phyloP scores from a whole-genome alignment of 345 rosid species.

The Salix dunnii region DNA sequence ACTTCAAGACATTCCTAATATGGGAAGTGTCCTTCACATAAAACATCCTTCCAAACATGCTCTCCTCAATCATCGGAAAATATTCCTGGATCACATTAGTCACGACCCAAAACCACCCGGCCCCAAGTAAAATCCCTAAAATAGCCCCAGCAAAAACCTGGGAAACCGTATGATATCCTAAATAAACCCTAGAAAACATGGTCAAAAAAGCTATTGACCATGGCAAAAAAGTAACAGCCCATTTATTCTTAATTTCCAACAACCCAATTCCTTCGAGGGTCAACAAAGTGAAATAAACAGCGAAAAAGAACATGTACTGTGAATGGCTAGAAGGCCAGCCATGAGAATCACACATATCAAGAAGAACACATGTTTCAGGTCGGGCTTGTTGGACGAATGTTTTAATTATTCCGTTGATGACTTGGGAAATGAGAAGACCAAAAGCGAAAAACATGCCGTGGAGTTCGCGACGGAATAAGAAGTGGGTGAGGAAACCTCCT shows the following conservation, averaged over 20 bases:
- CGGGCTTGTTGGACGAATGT: slow-evolving; percentile 76
- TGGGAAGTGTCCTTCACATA: slow-evolving; percentile 94
- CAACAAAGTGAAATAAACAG: slow-evolving; percentile 55
- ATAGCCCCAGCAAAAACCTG: slow-evolving; percentile 86
- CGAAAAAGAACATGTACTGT: slow-evolving; percentile 87
- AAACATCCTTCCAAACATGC: slow-evolving; percentile 63
- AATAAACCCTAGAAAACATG: slow-evolving; percentile 84
- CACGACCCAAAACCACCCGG: slow-evolving; percentile 78
- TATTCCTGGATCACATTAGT: slow-evolving; percentile 42
- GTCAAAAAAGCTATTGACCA: slow-evolving; percentile 76
- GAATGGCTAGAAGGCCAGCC: slow-evolving; percentile 99
- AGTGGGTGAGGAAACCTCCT: slow-evolving; percentile 86
- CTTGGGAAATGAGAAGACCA: slow-evolving; percentile 75
- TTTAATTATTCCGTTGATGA: slow-evolving; percentile 73
- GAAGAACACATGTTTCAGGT: slow-evolving; percentile 71
- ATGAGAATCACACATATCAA: slow-evolving; percentile 93
- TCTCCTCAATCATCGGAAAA: slow-evolving; percentile 79
- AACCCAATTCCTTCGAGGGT: slow-evolving; percentile 58
- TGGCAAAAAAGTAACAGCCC: slow-evolving; percentile 38
- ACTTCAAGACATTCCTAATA: slow-evolving; percentile 72
- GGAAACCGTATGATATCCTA: slow-evolving; percentile 82
- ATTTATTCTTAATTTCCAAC: slow-evolving; percentile 45
- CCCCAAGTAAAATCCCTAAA: slow-evolving; percentile 62
- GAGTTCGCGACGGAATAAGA: slow-evolving; percentile 89
- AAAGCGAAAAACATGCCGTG: slow-evolving; percentile 82